phyloP scores from a whole-genome alignment of 345 rosid species.

The Boechera divaricarpa region DNA sequence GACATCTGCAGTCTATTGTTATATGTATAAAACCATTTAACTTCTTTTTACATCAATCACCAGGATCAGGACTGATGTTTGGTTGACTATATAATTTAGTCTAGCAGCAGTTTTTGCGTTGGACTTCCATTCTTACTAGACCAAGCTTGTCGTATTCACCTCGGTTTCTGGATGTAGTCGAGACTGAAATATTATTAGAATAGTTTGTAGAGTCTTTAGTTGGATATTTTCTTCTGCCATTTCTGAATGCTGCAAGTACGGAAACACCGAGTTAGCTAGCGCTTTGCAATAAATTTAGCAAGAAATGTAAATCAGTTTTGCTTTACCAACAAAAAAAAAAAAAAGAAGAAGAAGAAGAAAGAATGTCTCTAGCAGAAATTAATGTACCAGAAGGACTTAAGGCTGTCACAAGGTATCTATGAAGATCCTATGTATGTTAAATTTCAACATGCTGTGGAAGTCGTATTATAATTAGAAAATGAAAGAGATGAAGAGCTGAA shows the following conservation, averaged over 20 bases:
- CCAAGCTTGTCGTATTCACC: slow-evolving; percentile 52
- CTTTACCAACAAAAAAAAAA: background rate
- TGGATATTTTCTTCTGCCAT: slow-evolving; percentile 94
- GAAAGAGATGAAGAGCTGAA: slow-evolving; percentile 9
- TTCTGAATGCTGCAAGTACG: slow-evolving; percentile 82
- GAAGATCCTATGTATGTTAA: background rate
- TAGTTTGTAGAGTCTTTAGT: slow-evolving; percentile 91
- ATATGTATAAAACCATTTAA: slow-evolving; percentile 25
- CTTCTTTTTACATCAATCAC: slow-evolving; percentile 7
- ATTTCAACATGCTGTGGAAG: background rate
- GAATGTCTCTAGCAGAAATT: slow-evolving; percentile 3
- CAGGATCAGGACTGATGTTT: slow-evolving; percentile 22
- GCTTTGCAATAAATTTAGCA: slow-evolving; percentile 20
- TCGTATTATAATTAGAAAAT: background rate
- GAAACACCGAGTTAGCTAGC: slow-evolving; percentile 38
- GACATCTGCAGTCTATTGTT: slow-evolving; percentile 22
- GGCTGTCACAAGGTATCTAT: slow-evolving; percentile 2
- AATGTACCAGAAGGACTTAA: slow-evolving; percentile 3
- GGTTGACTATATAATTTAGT: slow-evolving; percentile 17
- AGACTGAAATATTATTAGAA: slow-evolving; percentile 91
- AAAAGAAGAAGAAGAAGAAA: background rate
- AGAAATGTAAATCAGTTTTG: slow-evolving; percentile 27
- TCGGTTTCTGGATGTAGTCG: slow-evolving; percentile 87
- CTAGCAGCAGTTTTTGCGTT: slow-evolving; percentile 10
- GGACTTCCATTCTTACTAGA: slow-evolving; percentile 22